Conservation (phyloP, 2,329 filamentous ascomycete species). For the Massarina eburnea region DNA sequence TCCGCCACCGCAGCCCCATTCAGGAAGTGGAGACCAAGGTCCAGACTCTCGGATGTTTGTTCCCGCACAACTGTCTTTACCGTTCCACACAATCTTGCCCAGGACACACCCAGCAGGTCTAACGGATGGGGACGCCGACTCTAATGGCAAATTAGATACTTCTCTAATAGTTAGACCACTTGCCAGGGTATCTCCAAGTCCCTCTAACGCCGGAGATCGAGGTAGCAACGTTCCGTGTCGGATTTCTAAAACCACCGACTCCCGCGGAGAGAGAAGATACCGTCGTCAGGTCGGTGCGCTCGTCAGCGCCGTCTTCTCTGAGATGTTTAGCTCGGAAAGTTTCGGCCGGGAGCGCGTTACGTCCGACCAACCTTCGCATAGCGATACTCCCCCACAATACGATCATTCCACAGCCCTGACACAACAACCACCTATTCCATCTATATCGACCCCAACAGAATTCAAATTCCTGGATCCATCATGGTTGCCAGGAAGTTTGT, state of each 20-base stretch:
- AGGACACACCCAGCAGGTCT: background rate
- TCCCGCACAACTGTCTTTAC: background rate
- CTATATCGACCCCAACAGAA: background rate
- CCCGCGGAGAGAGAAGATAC: background rate
- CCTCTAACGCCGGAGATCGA: background rate
- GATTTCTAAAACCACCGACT: background rate
- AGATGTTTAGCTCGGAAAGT: background rate
- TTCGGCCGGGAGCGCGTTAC: background rate
- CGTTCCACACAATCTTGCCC: background rate
- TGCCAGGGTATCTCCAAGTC: too few relatives aligned
- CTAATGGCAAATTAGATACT: background rate
- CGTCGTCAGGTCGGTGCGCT: background rate
- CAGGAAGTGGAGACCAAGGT: background rate
- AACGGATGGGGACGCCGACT: background rate
- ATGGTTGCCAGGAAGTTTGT: constrained; percentile 11
- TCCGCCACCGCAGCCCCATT: background rate
- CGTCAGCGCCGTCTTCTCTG: background rate
- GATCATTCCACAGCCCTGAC: background rate
- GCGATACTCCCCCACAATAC: background rate
- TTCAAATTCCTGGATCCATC: constrained; percentile 5
- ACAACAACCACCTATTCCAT: background rate
- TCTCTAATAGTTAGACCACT: background rate
- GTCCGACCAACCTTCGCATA: too few relatives aligned
- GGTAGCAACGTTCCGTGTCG: too few relatives aligned
- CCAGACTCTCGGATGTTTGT: background rate